Conservation (phyloP, 371 early-diverging fungal species). For the Mucor ambiguus region DNA sequence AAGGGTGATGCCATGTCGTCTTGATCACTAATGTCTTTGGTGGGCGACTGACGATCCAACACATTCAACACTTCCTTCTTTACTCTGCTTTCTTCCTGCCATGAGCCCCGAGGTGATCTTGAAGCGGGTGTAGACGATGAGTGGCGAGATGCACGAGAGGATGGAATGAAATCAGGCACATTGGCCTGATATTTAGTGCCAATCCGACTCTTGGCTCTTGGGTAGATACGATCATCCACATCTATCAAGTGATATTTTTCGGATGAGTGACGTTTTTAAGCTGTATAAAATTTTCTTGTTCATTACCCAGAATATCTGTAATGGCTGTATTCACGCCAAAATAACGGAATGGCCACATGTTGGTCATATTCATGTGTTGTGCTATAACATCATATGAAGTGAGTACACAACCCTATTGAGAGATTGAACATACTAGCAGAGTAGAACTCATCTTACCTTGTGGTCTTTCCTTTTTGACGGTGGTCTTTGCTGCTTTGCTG, state of each 20-base stretch:
- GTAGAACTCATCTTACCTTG: background rate
- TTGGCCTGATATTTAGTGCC: conserved; percentile 79
- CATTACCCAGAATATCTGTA: conserved; percentile 66
- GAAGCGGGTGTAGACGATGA: background rate
- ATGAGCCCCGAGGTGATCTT: background rate
- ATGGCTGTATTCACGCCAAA: conserved; percentile 80
- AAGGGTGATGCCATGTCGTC: background rate
- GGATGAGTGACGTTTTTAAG: background rate
- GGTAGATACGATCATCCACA: conserved; percentile 78
- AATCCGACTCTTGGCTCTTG: conserved; percentile 79
- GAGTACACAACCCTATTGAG: background rate
- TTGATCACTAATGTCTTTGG: background rate
- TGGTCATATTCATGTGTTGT: conserved; percentile 44
- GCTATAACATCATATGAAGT: background rate
- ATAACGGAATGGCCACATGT: conserved; percentile 88
- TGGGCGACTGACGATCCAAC: background rate
- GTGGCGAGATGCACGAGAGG: background rate
- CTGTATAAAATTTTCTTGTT: background rate
- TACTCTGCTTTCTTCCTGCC: background rate
- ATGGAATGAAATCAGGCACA: conserved; percentile 55
- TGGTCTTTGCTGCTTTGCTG: background rate
- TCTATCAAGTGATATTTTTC: conserved; percentile 31
- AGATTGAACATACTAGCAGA: background rate
- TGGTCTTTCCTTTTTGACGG: background rate
- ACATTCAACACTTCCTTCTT: background rate